phyloP scores from a whole-genome alignment of 345 rosid genomes.

The Acer yangbiense region DNA sequence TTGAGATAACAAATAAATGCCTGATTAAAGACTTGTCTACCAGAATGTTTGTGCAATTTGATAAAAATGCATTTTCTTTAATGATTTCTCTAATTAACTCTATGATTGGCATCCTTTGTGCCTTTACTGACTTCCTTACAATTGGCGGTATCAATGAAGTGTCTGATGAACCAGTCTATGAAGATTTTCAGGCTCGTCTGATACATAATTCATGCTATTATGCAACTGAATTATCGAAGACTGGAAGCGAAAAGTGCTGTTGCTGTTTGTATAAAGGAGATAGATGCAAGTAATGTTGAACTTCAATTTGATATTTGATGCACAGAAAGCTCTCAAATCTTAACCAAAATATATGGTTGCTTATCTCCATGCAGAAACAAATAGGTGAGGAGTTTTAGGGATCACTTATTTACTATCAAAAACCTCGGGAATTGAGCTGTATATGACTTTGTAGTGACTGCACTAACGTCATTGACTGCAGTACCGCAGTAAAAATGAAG shows the following conservation, averaged over 20 bases:
- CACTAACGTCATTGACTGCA: background rate
- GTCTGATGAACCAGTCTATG: background rate
- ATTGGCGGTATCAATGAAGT: background rate
- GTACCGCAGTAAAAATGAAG: background rate
- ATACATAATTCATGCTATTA: background rate
- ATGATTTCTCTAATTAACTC: background rate
- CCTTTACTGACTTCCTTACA: background rate
- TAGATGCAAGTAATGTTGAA: background rate
- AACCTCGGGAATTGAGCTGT: background rate
- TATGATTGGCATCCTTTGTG: background rate
- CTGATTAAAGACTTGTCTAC: background rate
- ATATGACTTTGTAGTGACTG: background rate
- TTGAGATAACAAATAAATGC: background rate
- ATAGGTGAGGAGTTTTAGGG: background rate
- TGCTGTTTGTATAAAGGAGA: background rate
- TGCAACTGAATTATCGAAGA: background rate
- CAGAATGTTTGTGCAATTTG: background rate
- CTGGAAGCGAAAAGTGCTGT: background rate
- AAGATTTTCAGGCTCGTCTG: background rate
- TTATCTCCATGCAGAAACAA: background rate
- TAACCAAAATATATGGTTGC: background rate
- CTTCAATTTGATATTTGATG: slow-evolving; percentile 1
- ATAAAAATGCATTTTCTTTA: background rate
- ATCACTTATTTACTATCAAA: too few relatives aligned
- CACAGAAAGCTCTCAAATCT: background rate